A percentile compares a stretch with the other conserved stretches of the same genome.
These are phyloP conservation scores for Smallanthus sonchifolius DNA, from an alignment of 129 eudicot genomes.

Conservation along the genomic window DNA sequence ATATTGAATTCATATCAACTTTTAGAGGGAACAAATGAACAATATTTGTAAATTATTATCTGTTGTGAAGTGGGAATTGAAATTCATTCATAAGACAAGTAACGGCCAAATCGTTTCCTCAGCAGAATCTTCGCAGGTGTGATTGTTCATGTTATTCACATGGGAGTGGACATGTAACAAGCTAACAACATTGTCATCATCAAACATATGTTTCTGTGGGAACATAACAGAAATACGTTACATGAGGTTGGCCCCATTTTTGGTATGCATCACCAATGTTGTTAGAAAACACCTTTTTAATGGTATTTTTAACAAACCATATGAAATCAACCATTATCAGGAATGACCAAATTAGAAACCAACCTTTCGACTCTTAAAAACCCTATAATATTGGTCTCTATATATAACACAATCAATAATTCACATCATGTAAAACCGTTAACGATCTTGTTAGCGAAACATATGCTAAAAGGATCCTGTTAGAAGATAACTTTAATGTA, in stretches of 20 bases:
- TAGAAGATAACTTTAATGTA: too few relatives aligned
- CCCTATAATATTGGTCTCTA: background rate
- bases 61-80: background rate
- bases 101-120: conserved; percentile 39
- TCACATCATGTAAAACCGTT: too few relatives aligned
- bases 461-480: too few relatives aligned
- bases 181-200: conserved; percentile 41
- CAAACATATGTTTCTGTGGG: conserved; percentile 28
- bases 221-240: conserved; percentile 39
- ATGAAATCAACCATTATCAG: background rate
- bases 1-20: too few relatives aligned
- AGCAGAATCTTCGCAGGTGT: conserved; percentile 45
- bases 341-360: background rate
- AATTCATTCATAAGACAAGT: conserved; percentile 12
- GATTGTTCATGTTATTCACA: conserved; percentile 39
- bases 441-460: too few relatives aligned
- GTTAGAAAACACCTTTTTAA: background rate
- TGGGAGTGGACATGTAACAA: conserved; percentile 29
- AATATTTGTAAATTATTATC: background rate
- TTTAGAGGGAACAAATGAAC: background rate
- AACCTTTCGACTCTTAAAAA: background rate
- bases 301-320: background rate
- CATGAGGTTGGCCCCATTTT: conserved; percentile 32
- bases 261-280: conserved; percentile 9
- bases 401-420: too few relatives aligned